phyloP scores from a whole-genome alignment of 345 rosid species.

The Toxicodendron radicans region DNA sequence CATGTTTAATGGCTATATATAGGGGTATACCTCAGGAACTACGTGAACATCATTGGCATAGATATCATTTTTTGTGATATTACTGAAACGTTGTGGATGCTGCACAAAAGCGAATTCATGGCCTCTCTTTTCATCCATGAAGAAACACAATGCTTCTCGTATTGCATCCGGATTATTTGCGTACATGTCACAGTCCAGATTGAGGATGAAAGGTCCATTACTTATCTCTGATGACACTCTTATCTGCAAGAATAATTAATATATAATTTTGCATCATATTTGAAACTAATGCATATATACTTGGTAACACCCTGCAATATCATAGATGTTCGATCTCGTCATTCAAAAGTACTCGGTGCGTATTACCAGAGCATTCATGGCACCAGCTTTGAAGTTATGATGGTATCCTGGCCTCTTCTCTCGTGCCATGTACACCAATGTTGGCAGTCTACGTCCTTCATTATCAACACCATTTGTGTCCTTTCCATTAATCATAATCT shows the following conservation, averaged over 20 bases:
- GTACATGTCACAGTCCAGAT: slow-evolving; percentile 55
- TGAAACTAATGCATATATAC: no score
- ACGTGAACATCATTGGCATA: slow-evolving; percentile 23
- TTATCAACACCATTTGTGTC: slow-evolving; percentile 31
- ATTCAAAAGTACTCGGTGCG: no score
- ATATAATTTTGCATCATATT: no score
- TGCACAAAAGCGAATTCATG: slow-evolving; percentile 43
- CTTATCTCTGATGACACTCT: slow-evolving; percentile 43
- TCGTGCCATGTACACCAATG: slow-evolving; percentile 71
- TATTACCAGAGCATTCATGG: slow-evolving; percentile 72
- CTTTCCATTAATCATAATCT: slow-evolving; percentile 64
- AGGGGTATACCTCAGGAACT: slow-evolving; percentile 20
- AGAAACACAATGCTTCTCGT: slow-evolving; percentile 48
- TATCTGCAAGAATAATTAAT: no score
- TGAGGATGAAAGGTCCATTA: slow-evolving; percentile 37
- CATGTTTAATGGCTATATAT: slow-evolving; percentile 10
- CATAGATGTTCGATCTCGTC: no score
- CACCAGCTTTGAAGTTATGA: slow-evolving; percentile 87
- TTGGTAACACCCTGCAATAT: no score
- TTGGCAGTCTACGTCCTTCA: slow-evolving; percentile 46
- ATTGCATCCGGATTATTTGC: slow-evolving; percentile 42
- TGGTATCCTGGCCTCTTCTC: slow-evolving; percentile 66
- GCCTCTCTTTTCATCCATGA: slow-evolving; percentile 46
- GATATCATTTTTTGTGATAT: slow-evolving; percentile 36
- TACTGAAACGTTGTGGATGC: slow-evolving; percentile 34